phyloP scores from a whole-genome alignment of 306 rosid species.

The Sechiopsis laciniata region DNA sequence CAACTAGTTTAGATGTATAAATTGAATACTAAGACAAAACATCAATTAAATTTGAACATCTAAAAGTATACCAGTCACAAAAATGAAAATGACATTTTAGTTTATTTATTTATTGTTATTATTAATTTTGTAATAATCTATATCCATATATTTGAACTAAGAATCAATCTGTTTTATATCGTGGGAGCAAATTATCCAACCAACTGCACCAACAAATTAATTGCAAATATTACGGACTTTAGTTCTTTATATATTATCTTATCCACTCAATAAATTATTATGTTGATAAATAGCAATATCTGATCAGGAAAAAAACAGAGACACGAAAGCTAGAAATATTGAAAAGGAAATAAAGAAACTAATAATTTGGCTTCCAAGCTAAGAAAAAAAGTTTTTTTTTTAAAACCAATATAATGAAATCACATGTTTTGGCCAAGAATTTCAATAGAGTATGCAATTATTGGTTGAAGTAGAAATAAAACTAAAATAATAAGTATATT shows the following conservation, averaged over 20 bases:
- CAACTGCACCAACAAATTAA: no score
- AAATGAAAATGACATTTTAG: no score
- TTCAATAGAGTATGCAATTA: neutral
- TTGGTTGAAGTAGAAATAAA: neutral
- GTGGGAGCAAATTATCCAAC: no score
- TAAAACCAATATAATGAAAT: neutral
- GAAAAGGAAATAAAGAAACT: neutral
- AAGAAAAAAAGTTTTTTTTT: neutral
- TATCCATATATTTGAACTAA: neutral
- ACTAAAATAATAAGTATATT: neutral
- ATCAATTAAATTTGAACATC: no score
- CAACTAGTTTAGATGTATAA: no score
- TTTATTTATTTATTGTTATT: no score
- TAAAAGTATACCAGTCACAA: no score
- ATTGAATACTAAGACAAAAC: no score
- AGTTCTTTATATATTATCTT: neutral
- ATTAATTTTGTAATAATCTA: neutral
- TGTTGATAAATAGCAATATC: neutral
- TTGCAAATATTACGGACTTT: no score
- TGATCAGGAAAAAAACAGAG: neutral
- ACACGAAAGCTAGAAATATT: slow-evolving; percentile 8
- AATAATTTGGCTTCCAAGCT: neutral
- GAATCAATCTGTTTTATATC: neutral
- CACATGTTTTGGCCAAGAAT: slow-evolving; percentile 16
- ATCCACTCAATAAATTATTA: neutral